Evolutionary conservation across 2,329 filamentous ascomycete species (phyloP).

Genomic region (Neofusicoccum umdonicola): DNA sequence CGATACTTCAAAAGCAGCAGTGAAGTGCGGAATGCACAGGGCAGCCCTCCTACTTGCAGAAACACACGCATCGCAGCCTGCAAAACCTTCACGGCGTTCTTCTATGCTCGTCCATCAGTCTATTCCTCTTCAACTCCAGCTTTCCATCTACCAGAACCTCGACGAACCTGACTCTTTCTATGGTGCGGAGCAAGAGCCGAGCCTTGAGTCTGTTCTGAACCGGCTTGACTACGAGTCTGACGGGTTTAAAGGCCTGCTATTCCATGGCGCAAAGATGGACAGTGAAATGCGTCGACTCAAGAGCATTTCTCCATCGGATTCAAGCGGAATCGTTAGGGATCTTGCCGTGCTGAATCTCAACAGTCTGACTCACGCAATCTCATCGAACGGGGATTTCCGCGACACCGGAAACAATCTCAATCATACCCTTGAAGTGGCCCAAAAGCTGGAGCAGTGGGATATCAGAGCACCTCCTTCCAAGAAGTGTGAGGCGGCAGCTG

Average conservation of each 20-base stretch:
- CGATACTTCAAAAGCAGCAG: constrained; percentile 68
- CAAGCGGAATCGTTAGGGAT: constrained; percentile 69
- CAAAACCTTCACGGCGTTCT: constrained; percentile 61
- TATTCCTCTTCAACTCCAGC: constrained; percentile 64
- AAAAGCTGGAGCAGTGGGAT: constrained; percentile 88
- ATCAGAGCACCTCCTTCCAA: constrained; percentile 68
- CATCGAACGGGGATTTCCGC: constrained; percentile 64
- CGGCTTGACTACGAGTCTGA: constrained; percentile 87
- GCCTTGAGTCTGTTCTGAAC: constrained; percentile 72
- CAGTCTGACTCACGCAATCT: constrained; percentile 77
- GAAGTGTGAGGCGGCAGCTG: constrained; percentile 57
- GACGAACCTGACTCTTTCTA: constrained; percentile 97
- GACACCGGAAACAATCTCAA: constrained; percentile 61
- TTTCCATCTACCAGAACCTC: constrained; percentile 84
- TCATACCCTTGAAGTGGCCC: constrained; percentile 74
- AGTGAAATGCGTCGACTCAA: constrained; percentile 69
- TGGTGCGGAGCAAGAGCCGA: constrained; percentile 76
- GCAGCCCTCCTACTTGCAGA: constrained; percentile 83
- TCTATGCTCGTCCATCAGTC: constrained; percentile 46
- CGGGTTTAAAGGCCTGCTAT: constrained; percentile 81
- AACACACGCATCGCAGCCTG: constrained; percentile 58
- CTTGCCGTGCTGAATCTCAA: constrained; percentile 79
- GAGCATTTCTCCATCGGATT: constrained; percentile 57
- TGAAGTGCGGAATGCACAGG: constrained; percentile 79
- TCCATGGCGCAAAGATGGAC: constrained; percentile 87